Conservation (phyloP, 176 grass and related monocot genomes). For the Juncus inflexus region DNA sequence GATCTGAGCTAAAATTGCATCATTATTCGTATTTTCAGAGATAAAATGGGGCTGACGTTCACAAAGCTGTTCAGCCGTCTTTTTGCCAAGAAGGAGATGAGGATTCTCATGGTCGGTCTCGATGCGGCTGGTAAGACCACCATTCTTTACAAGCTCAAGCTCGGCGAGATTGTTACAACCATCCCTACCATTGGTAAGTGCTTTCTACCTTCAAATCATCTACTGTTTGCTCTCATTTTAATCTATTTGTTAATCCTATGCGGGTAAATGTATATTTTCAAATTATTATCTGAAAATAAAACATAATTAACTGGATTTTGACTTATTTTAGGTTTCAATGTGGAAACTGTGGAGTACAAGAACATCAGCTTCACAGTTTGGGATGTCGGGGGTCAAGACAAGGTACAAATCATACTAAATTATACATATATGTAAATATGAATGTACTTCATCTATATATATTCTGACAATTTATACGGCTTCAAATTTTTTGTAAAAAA, state of each 20-base stretch:
- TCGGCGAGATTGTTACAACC: slow-evolving; percentile 87
- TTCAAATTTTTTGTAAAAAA: slow-evolving; percentile 13
- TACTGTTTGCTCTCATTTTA: neutral
- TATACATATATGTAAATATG: neutral
- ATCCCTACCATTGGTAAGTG: slow-evolving; percentile 78
- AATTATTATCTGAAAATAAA: neutral
- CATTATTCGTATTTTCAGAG: slow-evolving; percentile 15
- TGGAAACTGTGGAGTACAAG: slow-evolving; percentile 90
- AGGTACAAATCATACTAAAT: slow-evolving; percentile 34
- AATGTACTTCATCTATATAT: neutral
- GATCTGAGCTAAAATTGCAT: slow-evolving; percentile 1
- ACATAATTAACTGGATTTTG: neutral
- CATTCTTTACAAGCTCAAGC: slow-evolving; percentile 91
- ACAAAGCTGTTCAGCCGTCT: slow-evolving; percentile 77
- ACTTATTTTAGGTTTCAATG: slow-evolving; percentile 57
- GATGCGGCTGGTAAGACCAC: slow-evolving; percentile 90
- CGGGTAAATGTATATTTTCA: neutral
- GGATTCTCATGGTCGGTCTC: slow-evolving; percentile 84
- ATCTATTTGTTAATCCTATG: neutral
- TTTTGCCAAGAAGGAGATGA: slow-evolving; percentile 89
- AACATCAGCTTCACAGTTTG: slow-evolving; percentile 92
- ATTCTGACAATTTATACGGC: neutral
- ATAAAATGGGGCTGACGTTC: slow-evolving; percentile 72
- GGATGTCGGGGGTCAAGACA: slow-evolving; percentile 89
- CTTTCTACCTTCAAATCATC: neutral